phyloP scores from a whole-genome alignment of 192 early-diverging fungal species.

The Thoreauomyces humboldtii region DNA sequence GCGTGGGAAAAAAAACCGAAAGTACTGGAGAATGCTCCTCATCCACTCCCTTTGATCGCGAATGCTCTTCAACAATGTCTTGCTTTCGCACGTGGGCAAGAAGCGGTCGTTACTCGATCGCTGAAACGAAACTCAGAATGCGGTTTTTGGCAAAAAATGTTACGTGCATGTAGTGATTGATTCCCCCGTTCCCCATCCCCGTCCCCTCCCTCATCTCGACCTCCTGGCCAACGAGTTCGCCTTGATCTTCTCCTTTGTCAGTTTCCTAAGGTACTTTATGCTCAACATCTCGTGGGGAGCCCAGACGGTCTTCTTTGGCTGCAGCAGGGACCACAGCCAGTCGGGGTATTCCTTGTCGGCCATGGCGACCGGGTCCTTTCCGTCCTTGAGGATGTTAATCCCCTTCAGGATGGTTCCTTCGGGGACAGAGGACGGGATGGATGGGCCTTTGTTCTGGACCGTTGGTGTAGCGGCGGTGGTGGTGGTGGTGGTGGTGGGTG shows the following conservation, averaged over 20 bases:
- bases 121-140: no score
- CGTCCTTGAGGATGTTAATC: constrained; percentile 79
- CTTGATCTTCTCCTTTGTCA: constrained; percentile 46
- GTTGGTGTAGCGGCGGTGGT: not conserved
- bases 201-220: no score
- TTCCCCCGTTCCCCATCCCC: no score
- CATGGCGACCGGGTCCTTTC: constrained; percentile 79
- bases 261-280: constrained; percentile 34
- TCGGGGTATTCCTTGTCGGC: constrained; percentile 84
- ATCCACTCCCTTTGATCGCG: no score
- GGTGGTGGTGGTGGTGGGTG: not conserved
- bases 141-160: no score
- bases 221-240: constrained; percentile 34
- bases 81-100: no score
- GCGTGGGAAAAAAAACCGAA: no score
- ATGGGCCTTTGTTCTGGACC: constrained; percentile 1
- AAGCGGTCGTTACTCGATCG: no score
- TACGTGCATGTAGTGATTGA: no score
- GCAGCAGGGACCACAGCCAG: constrained; percentile 89
- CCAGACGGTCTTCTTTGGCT: constrained; percentile 39
- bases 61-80: no score
- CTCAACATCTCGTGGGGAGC: constrained; percentile 35
- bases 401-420: constrained; percentile 83
- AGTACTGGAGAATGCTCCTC: no score
- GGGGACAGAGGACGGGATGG: constrained; percentile 17